Conservation (phyloP, 495 filamentous ascomycete species). For the Hypomontagnella monticulosa region DNA sequence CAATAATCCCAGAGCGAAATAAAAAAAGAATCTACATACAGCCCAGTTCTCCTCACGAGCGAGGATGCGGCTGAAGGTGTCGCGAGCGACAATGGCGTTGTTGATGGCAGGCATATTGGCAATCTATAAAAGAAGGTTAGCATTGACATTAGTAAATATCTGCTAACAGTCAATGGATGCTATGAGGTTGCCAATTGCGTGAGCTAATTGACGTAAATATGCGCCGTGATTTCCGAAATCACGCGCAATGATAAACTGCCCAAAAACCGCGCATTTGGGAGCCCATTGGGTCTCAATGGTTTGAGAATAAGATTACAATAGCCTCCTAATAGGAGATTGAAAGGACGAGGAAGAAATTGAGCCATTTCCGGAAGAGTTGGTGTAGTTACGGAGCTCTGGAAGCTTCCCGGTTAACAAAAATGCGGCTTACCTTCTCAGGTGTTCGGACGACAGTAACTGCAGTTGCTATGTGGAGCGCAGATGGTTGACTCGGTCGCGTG, state of each 20-base stretch:
- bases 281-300: conserved; percentile 3
- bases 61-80: conserved; percentile 54
- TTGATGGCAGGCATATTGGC: conserved; percentile 59
- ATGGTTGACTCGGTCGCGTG: conserved; percentile 15
- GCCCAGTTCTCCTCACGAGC: conserved; percentile 61
- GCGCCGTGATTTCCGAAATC: not conserved
- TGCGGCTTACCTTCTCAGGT: conserved; percentile 32
- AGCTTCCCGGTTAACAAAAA: conserved; percentile 33
- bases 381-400: conserved; percentile 4
- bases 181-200: conserved; percentile 3
- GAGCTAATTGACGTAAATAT: conserved; percentile 3
- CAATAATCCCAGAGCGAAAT: not conserved
- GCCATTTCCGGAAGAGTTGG: conserved; percentile 2
- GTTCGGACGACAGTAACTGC: conserved; percentile 7
- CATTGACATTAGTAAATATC: not conserved
- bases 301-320: not conserved
- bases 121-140: conserved; percentile 32
- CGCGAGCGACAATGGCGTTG: conserved; percentile 58
- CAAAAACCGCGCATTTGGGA: conserved; percentile 32
- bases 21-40: conserved; percentile 22
- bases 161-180: not conserved
- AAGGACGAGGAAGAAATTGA: conserved; percentile 2
- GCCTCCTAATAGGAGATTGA: not conserved
- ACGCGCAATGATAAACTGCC: not conserved
- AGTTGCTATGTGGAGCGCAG: conserved; percentile 30